phyloP scores from a whole-genome alignment of 2,329 filamentous ascomycete species.

The Diaporthe aspalathi region DNA sequence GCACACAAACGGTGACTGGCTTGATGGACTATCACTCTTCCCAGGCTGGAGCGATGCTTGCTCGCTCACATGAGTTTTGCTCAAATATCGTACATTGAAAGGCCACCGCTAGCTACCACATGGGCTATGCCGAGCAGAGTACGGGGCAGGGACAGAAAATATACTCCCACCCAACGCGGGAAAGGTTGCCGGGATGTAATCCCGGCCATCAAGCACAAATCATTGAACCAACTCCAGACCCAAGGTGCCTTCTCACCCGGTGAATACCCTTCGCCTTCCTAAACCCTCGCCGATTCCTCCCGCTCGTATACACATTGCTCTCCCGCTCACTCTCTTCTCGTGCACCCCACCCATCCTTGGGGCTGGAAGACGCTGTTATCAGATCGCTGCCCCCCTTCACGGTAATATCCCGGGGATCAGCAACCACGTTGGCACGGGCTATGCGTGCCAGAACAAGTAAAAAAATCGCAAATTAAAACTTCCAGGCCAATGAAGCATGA shows the following conservation, averaged over 20 bases:
- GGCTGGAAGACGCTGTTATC: conserved; percentile 7
- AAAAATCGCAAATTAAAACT: not conserved
- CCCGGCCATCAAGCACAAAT: conserved; percentile 31
- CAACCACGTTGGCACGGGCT: conserved; percentile 3
- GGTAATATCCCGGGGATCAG: conserved; percentile 6
- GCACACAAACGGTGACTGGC: not conserved
- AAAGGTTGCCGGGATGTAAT: conserved; percentile 29
- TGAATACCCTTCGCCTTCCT: conserved; percentile 25
- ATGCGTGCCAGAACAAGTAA: conserved; percentile 33
- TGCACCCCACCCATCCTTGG: conserved; percentile 13
- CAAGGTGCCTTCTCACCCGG: conserved; percentile 21
- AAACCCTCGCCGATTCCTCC: conserved; percentile 8
- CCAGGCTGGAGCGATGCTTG: conserved; percentile 13
- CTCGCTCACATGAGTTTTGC: conserved; percentile 9
- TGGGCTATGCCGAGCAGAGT: not conserved
- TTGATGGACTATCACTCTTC: conserved; percentile 10
- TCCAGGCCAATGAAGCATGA: conserved; percentile 1
- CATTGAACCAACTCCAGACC: conserved; percentile 27
- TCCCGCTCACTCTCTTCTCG: not conserved
- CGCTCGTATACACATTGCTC: not conserved
- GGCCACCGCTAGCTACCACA: conserved; percentile 16
- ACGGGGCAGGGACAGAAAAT: conserved; percentile 26
- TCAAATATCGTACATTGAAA: conserved; percentile 20
- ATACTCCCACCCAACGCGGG: conserved; percentile 8
- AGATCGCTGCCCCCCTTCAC: conserved; percentile 1